phyloP scores from a whole-genome alignment of 108 stramenopile species.

The Chaetoceros muelleri region DNA sequence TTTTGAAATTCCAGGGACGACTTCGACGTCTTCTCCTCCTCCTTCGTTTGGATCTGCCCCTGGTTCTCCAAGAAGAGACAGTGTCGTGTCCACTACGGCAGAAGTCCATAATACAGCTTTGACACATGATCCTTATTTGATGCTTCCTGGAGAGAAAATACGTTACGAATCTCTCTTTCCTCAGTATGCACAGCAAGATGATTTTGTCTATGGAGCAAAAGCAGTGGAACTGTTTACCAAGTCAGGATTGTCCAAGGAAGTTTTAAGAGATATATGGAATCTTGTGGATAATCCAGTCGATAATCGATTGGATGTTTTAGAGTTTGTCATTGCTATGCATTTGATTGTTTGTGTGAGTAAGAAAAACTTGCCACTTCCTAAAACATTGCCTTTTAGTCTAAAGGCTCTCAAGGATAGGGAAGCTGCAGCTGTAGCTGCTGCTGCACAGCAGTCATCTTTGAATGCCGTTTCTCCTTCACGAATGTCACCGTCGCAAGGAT shows the following conservation, averaged over 20 bases:
- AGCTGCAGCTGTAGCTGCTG: constrained; percentile 1
- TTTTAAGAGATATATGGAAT: constrained; percentile 71
- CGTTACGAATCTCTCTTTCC: constrained; percentile 84
- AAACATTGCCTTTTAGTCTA: constrained; percentile 47
- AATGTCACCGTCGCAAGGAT: too few species aligned
- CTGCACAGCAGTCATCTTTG: constrained; percentile 6
- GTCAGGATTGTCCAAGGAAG: constrained; percentile 37
- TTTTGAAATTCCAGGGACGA: too few species aligned
- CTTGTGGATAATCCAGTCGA: constrained; percentile 83
- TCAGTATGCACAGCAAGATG: constrained; percentile 65
- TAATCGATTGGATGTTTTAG: constrained; percentile 74
- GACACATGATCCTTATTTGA: constrained; percentile 68
- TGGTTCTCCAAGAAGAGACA: constrained; percentile 1
- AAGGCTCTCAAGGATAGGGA: constrained; percentile 25
- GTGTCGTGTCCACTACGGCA: neutral
- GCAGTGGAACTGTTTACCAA: constrained; percentile 89
- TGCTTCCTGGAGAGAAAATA: constrained; percentile 62
- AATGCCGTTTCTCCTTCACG: too few species aligned
- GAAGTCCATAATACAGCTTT: constrained; percentile 26
- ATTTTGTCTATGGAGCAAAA: constrained; percentile 76
- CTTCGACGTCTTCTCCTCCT: constrained; percentile 1
- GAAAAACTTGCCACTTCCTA: constrained; percentile 62
- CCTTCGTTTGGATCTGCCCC: constrained; percentile 4
- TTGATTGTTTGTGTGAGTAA: constrained; percentile 89
- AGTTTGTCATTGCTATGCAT: constrained; percentile 94